These are phyloP conservation scores for Botrytis aclada DNA, from an alignment of 2,329 filamentous ascomycete genomes.

Conservation along the genomic window DNA sequence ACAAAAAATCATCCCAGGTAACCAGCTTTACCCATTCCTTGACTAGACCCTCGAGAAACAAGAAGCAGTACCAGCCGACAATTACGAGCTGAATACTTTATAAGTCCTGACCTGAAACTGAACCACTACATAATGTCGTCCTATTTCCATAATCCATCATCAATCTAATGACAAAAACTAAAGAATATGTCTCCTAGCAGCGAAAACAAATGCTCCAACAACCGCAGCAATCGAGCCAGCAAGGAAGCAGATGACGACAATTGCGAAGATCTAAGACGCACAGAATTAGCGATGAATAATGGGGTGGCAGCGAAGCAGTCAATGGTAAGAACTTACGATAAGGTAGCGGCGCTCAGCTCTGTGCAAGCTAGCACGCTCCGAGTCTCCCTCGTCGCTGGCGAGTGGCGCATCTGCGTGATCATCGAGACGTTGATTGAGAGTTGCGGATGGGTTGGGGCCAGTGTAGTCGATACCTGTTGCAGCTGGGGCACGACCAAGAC, in stretches of 20 bases:
- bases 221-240: background rate
- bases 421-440: background rate
- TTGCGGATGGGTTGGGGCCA: background rate
- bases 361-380: background rate
- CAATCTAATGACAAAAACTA: background rate
- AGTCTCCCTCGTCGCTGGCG: background rate
- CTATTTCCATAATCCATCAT: background rate
- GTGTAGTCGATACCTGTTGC: background rate
- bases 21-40: background rate
- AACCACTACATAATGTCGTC: background rate
- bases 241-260: background rate
- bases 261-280: background rate
- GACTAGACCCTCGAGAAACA: background rate
- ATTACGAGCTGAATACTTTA: background rate
- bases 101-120: too few species aligned
- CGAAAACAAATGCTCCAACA: background rate
- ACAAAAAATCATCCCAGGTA: background rate
- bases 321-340: background rate
- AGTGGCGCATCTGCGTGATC: background rate
- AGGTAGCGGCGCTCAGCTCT: background rate
- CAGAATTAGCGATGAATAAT: background rate
- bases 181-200: background rate
- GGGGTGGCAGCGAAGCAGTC: rapidly evolving
- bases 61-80: background rate
- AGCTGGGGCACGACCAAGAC: background rate